Evolutionary conservation across 2,329 filamentous ascomycete genomes (phyloP), one percentile per base, ranked within the genome.

Genomic region (Aspergillus pseudoviridinutans): DNA sequence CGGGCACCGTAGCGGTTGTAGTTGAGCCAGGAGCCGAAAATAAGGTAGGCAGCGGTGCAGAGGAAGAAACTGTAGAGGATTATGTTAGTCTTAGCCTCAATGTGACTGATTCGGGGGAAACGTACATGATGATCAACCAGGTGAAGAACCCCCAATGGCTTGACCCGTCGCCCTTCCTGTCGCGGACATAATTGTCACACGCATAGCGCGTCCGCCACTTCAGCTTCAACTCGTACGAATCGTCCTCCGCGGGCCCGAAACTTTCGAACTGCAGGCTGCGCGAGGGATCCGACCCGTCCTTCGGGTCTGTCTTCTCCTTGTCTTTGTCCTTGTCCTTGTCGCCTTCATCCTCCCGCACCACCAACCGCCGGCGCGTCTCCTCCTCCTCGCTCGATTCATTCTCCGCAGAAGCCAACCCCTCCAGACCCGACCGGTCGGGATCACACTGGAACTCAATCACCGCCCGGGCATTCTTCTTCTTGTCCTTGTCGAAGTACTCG

Each of bases 1-100:
- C 93, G 84, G 53, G 93, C 92, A 50, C 93, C 93, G 75, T 96
- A 96, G 61, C 92, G 90, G 79, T 92, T 97, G 82, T 97, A 97
- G 80, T 97, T 97, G 73, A 97, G 87, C 94, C 94, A 99, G 22
- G 92, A 96, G 63, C 93, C 92, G 71, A 97, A 97, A 73, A 97
- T 96, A 64, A 99, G 87, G 78, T 97, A 99, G 25, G 92, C 80
- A 1, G 94, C 91, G 44, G 87, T 88, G 49, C 85, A 85, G 61
- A 97, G 82, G 83, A 99, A 99, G 58, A 88, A 78, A 65, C 92
- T 96, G 64, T 22, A 14, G n/a, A 25, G 27, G 7, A 28, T 28
- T 2, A 28, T 3, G 27, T 28, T 28, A 28, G 27, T 6, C 7
- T 28, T 28, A 1, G 27, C 27, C 5, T 28, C 27, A 2, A 28